Percentiles rank a stretch among this genome's conserved stretches.
phyloP scores from a whole-genome alignment of 1,284 basidiomycete species.

The Marasmius sp. region DNA sequence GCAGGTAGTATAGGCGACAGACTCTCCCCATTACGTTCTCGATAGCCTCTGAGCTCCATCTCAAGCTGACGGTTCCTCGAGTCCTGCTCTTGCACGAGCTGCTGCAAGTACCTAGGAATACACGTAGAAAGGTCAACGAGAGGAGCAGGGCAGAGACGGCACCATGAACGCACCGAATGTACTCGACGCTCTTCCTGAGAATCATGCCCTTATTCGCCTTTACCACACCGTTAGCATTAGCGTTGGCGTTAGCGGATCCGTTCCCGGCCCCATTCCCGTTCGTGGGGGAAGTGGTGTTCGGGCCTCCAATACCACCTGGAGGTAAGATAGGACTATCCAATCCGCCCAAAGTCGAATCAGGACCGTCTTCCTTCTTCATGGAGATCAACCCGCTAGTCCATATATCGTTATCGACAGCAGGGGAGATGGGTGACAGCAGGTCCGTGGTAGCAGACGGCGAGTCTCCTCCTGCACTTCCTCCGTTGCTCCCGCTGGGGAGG shows the following conservation, averaged over 20 bases:
- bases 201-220: constrained; percentile 94
- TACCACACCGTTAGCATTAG: constrained; percentile 38
- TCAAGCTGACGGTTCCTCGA: constrained; percentile 77
- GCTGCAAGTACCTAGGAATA: constrained; percentile 69
- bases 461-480: neutral
- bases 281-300: neutral
- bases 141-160: constrained; percentile 7
- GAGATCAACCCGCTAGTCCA: neutral
- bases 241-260: constrained; percentile 27
- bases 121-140: neutral
- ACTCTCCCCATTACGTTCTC: constrained; percentile 17
- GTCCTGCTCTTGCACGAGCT: constrained; percentile 77
- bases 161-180: constrained; percentile 58
- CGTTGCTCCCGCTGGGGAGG: neutral
- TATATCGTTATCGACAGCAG: neutral
- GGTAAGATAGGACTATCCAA: neutral
- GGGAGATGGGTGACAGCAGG: neutral
- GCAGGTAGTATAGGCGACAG: neutral
- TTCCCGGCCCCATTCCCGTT: constrained; percentile 25
- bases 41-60: constrained; percentile 51
- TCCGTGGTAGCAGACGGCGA: neutral
- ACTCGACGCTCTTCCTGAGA: constrained; percentile 84
- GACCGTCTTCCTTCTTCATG: neutral
- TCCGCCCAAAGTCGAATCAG: neutral
- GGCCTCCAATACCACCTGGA: neutral